A percentile compares a stretch with the other conserved stretches of the same genome.
Conservation (phyloP, 169 alveolate species). For the Eimeria maxima region DNA sequence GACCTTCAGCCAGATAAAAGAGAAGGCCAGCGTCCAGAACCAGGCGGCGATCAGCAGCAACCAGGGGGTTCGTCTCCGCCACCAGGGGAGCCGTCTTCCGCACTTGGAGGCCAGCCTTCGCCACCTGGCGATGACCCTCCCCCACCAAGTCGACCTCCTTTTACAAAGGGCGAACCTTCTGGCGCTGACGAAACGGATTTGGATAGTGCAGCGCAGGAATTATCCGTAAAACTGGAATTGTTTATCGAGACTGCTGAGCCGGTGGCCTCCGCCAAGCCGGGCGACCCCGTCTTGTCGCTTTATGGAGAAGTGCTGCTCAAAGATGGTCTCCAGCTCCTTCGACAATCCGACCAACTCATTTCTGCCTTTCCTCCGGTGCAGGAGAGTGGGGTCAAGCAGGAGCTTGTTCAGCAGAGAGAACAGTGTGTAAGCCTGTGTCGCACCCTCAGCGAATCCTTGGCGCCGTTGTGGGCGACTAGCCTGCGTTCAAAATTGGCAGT, state of each 20-base stretch:
- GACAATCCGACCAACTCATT: not conserved
- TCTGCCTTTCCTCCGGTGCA: not conserved
- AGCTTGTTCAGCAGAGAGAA: not conserved
- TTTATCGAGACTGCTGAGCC: not conserved
- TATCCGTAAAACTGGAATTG: not conserved
- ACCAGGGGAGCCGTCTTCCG: not conserved
- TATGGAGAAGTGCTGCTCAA: not conserved
- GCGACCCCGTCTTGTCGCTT: not conserved
- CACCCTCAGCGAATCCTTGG: not conserved
- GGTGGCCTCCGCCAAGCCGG: not conserved
- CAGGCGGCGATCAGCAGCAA: not conserved
- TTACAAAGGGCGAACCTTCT: not conserved
- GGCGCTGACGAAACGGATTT: not conserved
- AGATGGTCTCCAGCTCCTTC: not conserved
- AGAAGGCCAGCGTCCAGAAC: not conserved
- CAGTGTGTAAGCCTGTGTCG: not conserved
- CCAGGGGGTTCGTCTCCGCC: not conserved
- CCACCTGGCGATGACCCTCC: slow-evolving; percentile 9
- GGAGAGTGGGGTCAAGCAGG: not conserved
- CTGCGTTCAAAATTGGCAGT: not conserved
- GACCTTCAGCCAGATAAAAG: not conserved
- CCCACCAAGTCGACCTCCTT: not conserved
- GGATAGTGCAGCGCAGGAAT: not conserved
- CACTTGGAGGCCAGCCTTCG: not conserved
- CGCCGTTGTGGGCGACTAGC: not conserved